phyloP scores from a whole-genome alignment of 495 filamentous ascomycete genomes.

The Oleoguttula mirabilis region DNA sequence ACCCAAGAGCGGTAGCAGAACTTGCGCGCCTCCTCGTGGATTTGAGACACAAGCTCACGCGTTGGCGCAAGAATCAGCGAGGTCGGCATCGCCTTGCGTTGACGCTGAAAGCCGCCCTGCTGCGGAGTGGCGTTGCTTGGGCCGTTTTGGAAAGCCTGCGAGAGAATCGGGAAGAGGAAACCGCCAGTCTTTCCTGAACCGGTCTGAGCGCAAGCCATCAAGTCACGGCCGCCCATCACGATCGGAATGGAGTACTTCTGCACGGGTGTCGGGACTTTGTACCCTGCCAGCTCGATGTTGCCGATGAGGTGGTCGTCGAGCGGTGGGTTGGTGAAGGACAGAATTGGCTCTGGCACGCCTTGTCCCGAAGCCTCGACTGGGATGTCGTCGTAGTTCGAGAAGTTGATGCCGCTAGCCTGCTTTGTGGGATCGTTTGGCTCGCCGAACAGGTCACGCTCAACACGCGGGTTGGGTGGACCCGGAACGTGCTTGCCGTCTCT shows the following conservation, averaged over 20 bases:
- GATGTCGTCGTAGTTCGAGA: constrained; percentile 98
- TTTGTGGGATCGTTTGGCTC: constrained; percentile 85
- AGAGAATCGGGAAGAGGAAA: constrained; percentile 96
- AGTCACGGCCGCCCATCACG: constrained; percentile 87
- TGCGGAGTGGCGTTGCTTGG: constrained; percentile 50
- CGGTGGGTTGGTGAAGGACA: constrained; percentile 82
- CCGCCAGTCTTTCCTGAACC: constrained; percentile 99
- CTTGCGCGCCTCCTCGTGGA: constrained; percentile 94
- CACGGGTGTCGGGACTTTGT: constrained; percentile 88
- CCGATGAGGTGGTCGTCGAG: constrained; percentile 78
- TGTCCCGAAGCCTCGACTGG: constrained; percentile 94
- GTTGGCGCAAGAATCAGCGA: constrained; percentile 92
- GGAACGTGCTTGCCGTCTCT: constrained; percentile 91
- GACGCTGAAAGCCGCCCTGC: constrained; percentile 62
- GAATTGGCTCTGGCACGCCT: constrained; percentile 84
- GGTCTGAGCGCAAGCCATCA: constrained; percentile 99
- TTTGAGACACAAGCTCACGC: constrained; percentile 95
- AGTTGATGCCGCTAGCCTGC: constrained; percentile 96
- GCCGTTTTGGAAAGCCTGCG: constrained; percentile 83
- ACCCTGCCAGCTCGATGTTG: constrained; percentile 87
- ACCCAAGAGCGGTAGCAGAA: constrained; percentile 99
- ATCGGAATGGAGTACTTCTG: constrained; percentile 98
- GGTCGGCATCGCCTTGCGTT: constrained; percentile 90
- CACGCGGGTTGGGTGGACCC: constrained; percentile 71
- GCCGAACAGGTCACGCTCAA: constrained; percentile 94